Base-by-base conservation (phyloP, 345 rosid genomes). In the Pseudoturritis turrita region DNA sequence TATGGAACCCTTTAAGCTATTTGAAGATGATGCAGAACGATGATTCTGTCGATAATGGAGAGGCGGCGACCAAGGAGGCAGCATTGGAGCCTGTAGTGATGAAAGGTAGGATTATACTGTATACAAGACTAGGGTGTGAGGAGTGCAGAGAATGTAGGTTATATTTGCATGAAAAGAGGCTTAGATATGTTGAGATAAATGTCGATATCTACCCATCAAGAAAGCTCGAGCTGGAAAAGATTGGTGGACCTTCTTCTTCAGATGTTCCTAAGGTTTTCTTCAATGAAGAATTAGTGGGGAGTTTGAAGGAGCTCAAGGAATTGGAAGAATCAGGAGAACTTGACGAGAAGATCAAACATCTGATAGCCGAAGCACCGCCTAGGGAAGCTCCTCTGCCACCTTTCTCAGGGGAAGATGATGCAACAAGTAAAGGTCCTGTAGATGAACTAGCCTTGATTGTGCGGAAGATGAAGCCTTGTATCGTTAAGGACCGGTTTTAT, bases 381-480 rank as follows among this genome's bases (percentile, higher is more conserved):
- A 54, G 57, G 22, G 88, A 81, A 83, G 90, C 93, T 75, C 98
- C 96, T 70, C 35, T 87, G 36, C 93, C 91, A 0, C 96, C 98
- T 53, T 85, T 90, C 63, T 90, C 96, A 39, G 98, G 96, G 35
- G 96, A 92, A 85, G 98, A 88, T 78, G 96, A 90, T 54, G 74
- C 71, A 43, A 82, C 89, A 11, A 77, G 74, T 68, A 79, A 83
- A 49, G 96, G 88, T 61, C 65, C 83, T 59, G 49, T 85, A 33
- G 98, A 92, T 77, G 98, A 92, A 78, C 81, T 90, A 46, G 92
- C 91, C 52, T 75, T 88, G 59, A 78, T 92, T 67, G 91, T 84
- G n/a, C 77, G 61, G 39, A 92, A 87, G 80, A 90, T 90, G 98
- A 88, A 92, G 82, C 83, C 76, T 26, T 73, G 74, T 25, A 62